Evolutionary conservation across 78 protist species (phyloP).

Genomic region (Dictyostelium intermedium): DNA sequence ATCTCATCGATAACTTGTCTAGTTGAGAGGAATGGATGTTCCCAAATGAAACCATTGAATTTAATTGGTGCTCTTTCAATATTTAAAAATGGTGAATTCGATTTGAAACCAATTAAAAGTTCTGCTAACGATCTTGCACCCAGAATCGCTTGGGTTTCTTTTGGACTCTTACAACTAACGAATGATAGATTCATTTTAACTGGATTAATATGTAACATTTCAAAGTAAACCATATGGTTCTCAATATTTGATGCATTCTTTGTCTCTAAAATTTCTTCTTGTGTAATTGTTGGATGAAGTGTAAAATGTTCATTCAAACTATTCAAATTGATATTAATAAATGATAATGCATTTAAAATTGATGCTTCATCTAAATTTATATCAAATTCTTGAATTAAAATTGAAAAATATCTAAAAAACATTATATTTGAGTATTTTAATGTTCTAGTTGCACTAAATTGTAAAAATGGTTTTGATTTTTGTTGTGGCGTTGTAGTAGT

Average conservation of each 20-base stretch:
- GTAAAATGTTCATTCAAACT: constrained; percentile 50
- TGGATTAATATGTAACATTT: constrained; percentile 77
- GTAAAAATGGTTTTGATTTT: constrained; percentile 33
- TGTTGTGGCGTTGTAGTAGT: background rate
- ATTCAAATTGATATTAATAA: constrained; percentile 50
- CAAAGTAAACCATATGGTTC: constrained; percentile 71
- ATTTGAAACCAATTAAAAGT: constrained; percentile 52
- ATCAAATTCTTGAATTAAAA: constrained; percentile 73
- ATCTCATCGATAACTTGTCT: constrained; percentile 49
- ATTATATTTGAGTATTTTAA: constrained; percentile 71
- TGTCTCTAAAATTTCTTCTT: constrained; percentile 56
- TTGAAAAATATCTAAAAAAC: constrained; percentile 74
- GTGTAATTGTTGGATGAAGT: constrained; percentile 33
- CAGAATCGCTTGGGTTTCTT: constrained; percentile 14
- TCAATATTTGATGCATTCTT: constrained; percentile 13
- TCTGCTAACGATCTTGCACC: constrained; percentile 73
- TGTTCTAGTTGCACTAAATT: constrained; percentile 66
- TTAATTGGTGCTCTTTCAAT: constrained; percentile 80
- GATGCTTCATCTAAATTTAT: constrained; percentile 79
- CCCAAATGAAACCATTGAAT: constrained; percentile 82
- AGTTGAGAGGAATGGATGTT: constrained; percentile 65
- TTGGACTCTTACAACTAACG: constrained; percentile 55
- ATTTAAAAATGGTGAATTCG: constrained; percentile 65
- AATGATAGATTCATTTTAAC: constrained; percentile 60
- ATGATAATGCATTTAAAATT: constrained; percentile 50